Conservation (phyloP, 306 rosid genomes). For the Castanea sativa region DNA sequence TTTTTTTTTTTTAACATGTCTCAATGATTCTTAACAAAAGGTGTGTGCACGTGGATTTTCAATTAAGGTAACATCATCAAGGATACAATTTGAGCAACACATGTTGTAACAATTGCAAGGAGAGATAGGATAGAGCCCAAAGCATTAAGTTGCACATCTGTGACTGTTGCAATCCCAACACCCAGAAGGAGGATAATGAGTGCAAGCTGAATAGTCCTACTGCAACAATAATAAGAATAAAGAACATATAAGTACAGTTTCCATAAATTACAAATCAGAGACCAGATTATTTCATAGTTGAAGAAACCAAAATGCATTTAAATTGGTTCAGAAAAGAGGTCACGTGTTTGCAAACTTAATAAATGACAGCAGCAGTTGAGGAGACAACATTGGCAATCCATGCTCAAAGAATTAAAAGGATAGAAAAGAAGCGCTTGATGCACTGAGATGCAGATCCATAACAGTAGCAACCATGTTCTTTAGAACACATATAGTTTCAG, state of each 20-base stretch:
- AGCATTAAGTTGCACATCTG: conserved; percentile 90
- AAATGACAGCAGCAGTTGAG: neutral
- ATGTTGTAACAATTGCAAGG: conserved; percentile 86
- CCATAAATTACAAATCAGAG: conserved; percentile 1
- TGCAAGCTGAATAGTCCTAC: conserved; percentile 79
- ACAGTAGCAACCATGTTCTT: neutral
- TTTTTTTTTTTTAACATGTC: neutral
- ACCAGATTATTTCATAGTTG: neutral
- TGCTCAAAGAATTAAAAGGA: neutral
- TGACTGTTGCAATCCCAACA: conserved; percentile 93
- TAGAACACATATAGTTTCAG: neutral
- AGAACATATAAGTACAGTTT: conserved; percentile 19
- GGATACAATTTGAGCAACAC: conserved; percentile 99
- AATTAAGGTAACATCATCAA: conserved; percentile 16
- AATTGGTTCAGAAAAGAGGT: neutral
- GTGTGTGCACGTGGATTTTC: neutral
- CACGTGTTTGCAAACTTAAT: neutral
- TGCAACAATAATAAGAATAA: conserved; percentile 42
- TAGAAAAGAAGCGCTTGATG: neutral
- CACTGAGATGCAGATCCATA: neutral
- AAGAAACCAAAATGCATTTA: conserved; percentile 5
- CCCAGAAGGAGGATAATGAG: conserved; percentile 78
- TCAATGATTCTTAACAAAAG: neutral
- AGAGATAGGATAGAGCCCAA: conserved; percentile 79
- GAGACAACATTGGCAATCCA: neutral